phyloP scores from a whole-genome alignment of 2,329 filamentous ascomycete genomes.

The Neonectria faginata region DNA sequence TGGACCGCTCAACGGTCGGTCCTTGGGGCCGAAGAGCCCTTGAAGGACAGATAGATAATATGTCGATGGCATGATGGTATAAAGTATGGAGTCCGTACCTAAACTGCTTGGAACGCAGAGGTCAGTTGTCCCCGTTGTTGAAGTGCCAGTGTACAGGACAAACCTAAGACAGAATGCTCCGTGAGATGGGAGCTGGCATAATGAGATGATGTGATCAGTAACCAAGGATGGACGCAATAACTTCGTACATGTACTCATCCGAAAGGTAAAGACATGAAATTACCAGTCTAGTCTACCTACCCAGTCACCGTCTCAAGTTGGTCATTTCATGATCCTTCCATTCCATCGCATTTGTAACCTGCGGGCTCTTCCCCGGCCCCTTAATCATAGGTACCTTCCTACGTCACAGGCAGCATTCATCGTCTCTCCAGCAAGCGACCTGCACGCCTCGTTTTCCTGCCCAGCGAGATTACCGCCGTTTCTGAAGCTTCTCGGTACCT shows the following conservation, averaged over 20 bases:
- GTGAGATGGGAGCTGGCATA: not conserved
- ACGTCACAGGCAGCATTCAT: not conserved
- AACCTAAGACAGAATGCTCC: not conserved
- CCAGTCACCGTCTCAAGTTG: not conserved
- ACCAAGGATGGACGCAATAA: not conserved
- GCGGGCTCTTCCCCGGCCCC: not conserved
- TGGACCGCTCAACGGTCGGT: not conserved
- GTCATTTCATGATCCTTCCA: not conserved
- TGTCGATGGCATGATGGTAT: not conserved
- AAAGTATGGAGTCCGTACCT: not conserved
- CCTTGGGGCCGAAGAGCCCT: not conserved
- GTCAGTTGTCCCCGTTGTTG: not conserved
- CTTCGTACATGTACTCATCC: not conserved
- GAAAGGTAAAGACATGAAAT: not conserved
- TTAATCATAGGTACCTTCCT: not conserved
- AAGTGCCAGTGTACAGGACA: not conserved
- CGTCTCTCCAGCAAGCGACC: not conserved
- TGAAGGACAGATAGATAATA: no score
- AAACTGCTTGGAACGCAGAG: not conserved
- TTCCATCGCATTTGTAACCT: not conserved
- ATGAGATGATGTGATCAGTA: not conserved
- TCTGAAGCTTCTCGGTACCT: not conserved
- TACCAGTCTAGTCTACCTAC: not conserved
- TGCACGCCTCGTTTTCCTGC: not conserved
- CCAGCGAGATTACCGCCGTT: slow-evolving; percentile 5